A percentile compares a stretch with the other conserved stretches of the same genome.
phyloP scores from a whole-genome alignment of 106 monocot species.

The Dactylorhiza incarnata region DNA sequence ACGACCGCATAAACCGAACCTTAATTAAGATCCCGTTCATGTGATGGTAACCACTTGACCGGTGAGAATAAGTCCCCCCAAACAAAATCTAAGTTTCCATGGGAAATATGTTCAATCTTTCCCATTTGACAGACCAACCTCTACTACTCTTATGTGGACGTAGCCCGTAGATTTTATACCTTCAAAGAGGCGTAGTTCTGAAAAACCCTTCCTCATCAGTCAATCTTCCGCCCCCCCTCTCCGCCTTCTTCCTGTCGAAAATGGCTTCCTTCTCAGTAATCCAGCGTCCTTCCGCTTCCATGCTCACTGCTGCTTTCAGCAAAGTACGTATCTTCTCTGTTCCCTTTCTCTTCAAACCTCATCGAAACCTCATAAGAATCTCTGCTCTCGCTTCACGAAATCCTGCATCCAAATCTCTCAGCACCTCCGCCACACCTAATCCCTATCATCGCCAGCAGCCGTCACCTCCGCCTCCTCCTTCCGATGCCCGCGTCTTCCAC shows the following conservation, averaged over 20 bases:
- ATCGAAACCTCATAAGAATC: not conserved
- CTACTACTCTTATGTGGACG: too few relatives aligned
- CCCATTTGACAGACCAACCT: too few relatives aligned
- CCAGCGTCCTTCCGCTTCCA: conserved; percentile 17
- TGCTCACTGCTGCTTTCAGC: conserved; percentile 5
- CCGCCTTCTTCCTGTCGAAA: not conserved
- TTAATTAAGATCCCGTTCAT: too few relatives aligned
- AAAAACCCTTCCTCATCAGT: not conserved
- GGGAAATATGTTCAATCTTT: too few relatives aligned
- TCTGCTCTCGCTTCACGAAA: not conserved
- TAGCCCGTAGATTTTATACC: too few relatives aligned
- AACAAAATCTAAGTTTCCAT: too few relatives aligned
- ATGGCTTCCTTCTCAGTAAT: conserved; percentile 14
- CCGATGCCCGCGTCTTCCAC: conserved; percentile 13
- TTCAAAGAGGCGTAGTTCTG: too few relatives aligned
- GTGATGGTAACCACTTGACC: too few relatives aligned
- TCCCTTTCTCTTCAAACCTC: conserved; percentile 16
- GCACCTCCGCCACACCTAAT: conserved; percentile 21
- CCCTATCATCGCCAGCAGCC: conserved; percentile 13
- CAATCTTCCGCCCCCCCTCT: not conserved
- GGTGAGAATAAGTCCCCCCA: too few relatives aligned
- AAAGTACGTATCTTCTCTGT: conserved; percentile 1
- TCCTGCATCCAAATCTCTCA: conserved; percentile 12
- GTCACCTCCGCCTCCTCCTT: not conserved
- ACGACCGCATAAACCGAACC: too few relatives aligned